Conservation (phyloP, 192 early-diverging fungal genomes). For the Entomortierella lignicola region DNA sequence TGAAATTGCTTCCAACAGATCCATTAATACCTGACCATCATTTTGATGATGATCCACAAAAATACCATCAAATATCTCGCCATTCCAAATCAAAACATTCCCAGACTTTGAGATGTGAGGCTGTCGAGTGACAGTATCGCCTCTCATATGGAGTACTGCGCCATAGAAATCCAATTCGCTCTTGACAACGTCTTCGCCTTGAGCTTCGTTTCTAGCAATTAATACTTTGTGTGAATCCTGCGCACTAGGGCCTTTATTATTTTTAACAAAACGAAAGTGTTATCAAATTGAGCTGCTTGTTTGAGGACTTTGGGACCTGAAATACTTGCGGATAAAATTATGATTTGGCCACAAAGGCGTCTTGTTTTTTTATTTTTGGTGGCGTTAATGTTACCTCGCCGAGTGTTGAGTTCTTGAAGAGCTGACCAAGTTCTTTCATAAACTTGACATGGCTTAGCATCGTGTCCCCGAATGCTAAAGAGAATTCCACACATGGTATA, state of each 20-base stretch:
- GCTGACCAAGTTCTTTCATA: constrained; percentile 46
- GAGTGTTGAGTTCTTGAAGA: constrained; percentile 58
- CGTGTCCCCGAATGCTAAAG: constrained; percentile 49
- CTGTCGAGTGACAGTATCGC: constrained; percentile 64
- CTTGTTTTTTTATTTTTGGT: neutral
- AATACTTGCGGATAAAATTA: neutral
- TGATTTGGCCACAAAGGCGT: neutral
- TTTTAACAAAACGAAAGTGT: neutral
- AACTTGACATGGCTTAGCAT: neutral
- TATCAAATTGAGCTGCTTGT: neutral
- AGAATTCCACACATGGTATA: constrained; percentile 67
- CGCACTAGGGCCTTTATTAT: constrained; percentile 61
- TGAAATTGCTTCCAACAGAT: constrained; percentile 24
- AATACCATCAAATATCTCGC: constrained; percentile 89
- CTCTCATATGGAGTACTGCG: constrained; percentile 79
- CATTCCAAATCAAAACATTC: constrained; percentile 85
- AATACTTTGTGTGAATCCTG: constrained; percentile 38
- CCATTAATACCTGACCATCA: constrained; percentile 42
- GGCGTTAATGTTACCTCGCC: constrained; percentile 53
- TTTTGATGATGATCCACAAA: constrained; percentile 57
- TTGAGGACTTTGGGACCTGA: neutral
- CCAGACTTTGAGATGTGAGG: constrained; percentile 62
- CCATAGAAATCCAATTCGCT: constrained; percentile 58
- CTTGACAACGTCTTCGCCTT: neutral
- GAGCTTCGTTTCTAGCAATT: neutral